A percentile compares a stretch with the other conserved stretches of the same genome.
Evolutionary conservation across 2,329 filamentous ascomycete genomes (phyloP).

Genomic region (Pestalotiopsis sp.): DNA sequence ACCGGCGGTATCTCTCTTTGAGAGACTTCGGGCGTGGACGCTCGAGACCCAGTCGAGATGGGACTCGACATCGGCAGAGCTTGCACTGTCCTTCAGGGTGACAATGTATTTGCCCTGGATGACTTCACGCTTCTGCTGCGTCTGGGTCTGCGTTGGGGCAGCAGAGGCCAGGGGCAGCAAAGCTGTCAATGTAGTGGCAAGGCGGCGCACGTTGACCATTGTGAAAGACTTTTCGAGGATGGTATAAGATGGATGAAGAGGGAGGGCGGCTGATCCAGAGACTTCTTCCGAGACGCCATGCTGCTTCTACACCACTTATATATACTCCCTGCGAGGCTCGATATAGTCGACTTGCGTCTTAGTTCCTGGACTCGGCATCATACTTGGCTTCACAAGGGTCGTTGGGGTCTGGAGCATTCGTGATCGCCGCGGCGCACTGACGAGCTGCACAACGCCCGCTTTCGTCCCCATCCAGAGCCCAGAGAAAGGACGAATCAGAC

Average conservation of each 20-base stretch:
- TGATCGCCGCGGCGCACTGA: slow-evolving; percentile 1
- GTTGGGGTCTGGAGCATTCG: slow-evolving; percentile 7
- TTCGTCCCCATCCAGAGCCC: neutral
- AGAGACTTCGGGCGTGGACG: slow-evolving; percentile 39
- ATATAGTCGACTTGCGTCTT: neutral
- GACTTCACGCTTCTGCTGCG: slow-evolving; percentile 24
- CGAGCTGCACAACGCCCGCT: slow-evolving; percentile 1
- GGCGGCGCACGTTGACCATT: slow-evolving; percentile 31
- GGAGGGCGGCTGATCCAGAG: neutral
- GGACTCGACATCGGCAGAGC: slow-evolving; percentile 29
- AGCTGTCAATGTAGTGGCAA: slow-evolving; percentile 32
- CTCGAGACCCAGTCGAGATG: slow-evolving; percentile 38
- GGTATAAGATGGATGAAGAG: neutral
- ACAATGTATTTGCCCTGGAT: slow-evolving; percentile 35
- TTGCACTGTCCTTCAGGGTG: slow-evolving; percentile 32
- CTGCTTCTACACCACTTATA: neutral
- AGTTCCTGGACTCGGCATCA: neutral
- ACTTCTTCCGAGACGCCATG: neutral
- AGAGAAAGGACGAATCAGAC: neutral
- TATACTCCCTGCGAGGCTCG: neutral
- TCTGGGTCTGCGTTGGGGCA: slow-evolving; percentile 21
- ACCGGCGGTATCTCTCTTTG: slow-evolving; percentile 35
- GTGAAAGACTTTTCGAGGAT: slow-evolving; percentile 5
- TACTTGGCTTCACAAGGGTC: slow-evolving; percentile 1
- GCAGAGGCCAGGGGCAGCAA: slow-evolving; percentile 31